Percentiles rank a stretch among this genome's conserved stretches.
phyloP scores from a whole-genome alignment of 495 filamentous ascomycete genomes.

The Stereocaulon alpinum region DNA sequence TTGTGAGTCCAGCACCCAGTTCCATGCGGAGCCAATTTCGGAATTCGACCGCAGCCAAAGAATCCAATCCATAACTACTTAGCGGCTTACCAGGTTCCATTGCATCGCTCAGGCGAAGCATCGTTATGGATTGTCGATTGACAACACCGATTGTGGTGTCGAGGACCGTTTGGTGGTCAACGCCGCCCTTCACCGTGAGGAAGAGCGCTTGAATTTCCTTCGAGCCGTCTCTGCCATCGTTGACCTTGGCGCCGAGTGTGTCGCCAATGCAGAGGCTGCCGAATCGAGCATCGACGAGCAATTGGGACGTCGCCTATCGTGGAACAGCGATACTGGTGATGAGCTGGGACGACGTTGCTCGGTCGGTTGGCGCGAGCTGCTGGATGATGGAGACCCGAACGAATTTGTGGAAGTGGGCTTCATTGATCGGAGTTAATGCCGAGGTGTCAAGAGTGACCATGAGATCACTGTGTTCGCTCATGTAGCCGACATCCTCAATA shows the following conservation, averaged over 20 bases:
- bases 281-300: conserved; percentile 19
- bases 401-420: conserved; percentile 26
- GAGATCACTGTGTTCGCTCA: conserved; percentile 12
- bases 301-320: conserved; percentile 13
- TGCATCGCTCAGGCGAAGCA: conserved; percentile 21
- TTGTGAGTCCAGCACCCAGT: conserved; percentile 13
- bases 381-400: conserved; percentile 27
- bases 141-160: conserved; percentile 11
- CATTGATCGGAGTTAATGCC: conserved; percentile 27
- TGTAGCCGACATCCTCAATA: conserved; percentile 26
- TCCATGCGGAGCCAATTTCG: neutral
- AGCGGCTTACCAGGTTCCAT: conserved; percentile 23
- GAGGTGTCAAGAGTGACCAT: neutral
- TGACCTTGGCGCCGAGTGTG: neutral
- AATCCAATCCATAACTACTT: conserved; percentile 15
- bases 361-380: conserved; percentile 15
- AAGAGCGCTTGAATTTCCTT: neutral
- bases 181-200: neutral
- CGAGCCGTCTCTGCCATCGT: neutral
- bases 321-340: conserved; percentile 26
- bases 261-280: neutral
- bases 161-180: neutral
- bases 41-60: conserved; percentile 6
- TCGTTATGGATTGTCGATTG: conserved; percentile 15
- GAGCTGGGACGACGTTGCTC: conserved; percentile 19